These are phyloP conservation scores for Arctostaphylos glauca DNA, from an alignment of 148 eudicot species.

Conservation along the genomic window DNA sequence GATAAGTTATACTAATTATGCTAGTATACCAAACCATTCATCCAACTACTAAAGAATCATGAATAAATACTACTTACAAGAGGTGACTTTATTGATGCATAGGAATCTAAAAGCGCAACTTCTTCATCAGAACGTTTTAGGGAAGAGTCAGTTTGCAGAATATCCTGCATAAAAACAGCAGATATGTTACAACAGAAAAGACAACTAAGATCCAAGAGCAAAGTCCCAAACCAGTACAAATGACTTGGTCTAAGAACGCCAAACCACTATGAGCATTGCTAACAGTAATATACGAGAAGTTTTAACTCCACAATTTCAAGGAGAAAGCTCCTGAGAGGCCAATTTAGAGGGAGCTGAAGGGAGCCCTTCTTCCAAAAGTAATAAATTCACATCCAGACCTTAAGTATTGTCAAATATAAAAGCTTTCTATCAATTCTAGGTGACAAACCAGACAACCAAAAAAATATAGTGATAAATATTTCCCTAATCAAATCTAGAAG, in stretches of 20 bases:
- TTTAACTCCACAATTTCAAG: not conserved
- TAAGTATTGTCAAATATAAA: not conserved
- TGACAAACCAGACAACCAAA: not conserved
- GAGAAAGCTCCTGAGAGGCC: not conserved
- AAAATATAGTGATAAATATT: not conserved
- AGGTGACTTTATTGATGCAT: constrained; percentile 72
- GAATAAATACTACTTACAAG: constrained; percentile 57
- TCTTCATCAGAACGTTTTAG: constrained; percentile 71
- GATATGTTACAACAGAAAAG: not conserved
- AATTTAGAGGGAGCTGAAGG: not conserved
- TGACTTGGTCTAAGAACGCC: not conserved
- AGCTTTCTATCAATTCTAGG: not conserved
- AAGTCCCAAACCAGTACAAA: not conserved
- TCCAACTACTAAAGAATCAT: constrained; percentile 6
- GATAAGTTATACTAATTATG: not conserved
- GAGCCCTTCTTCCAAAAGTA: not conserved
- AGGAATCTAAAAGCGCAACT: constrained; percentile 61
- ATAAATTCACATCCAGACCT: not conserved
- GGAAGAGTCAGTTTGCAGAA: constrained; percentile 68
- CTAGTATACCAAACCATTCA: not conserved
- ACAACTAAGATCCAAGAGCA: not conserved
- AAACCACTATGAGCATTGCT: not conserved
- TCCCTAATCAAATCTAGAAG: not conserved
- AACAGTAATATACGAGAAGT: not conserved
- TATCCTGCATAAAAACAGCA: constrained; percentile 49